Conservation (phyloP, 345 rosid genomes). For the Diplotaxis tenuifolia region DNA sequence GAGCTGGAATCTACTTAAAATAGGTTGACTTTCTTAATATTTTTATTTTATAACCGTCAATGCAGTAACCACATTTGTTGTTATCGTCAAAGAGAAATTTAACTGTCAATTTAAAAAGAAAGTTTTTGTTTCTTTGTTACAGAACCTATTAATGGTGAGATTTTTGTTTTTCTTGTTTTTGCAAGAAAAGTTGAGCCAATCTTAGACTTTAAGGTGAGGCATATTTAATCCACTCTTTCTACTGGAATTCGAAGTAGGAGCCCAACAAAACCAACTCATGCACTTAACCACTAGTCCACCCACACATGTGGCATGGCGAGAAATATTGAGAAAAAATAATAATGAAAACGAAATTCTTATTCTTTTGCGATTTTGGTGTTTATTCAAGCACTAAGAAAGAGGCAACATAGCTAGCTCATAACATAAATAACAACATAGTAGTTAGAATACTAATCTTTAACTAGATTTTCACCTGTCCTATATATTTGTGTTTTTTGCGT, state of each 20-base stretch:
- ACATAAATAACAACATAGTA: not conserved
- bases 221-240: not conserved
- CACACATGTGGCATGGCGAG: too few species aligned
- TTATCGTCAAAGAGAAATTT: not conserved
- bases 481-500: too few species aligned
- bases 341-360: not conserved
- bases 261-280: not conserved
- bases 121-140: not conserved
- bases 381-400: not conserved
- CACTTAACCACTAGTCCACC: not conserved
- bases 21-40: not conserved
- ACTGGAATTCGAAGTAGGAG: not conserved
- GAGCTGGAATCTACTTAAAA: too few species aligned
- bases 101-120: not conserved
- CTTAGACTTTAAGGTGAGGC: not conserved
- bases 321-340: not conserved
- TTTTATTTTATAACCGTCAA: not conserved
- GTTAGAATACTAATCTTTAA: not conserved
- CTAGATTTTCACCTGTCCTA: too few species aligned
- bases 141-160: not conserved
- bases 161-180: not conserved
- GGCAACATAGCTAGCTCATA: not conserved
- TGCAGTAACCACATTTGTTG: not conserved
- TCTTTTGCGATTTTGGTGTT: not conserved
- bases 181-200: not conserved